These are phyloP conservation scores for Zasmidium cellare DNA, from an alignment of 2,329 filamentous ascomycete genomes.

Conservation along the genomic window DNA sequence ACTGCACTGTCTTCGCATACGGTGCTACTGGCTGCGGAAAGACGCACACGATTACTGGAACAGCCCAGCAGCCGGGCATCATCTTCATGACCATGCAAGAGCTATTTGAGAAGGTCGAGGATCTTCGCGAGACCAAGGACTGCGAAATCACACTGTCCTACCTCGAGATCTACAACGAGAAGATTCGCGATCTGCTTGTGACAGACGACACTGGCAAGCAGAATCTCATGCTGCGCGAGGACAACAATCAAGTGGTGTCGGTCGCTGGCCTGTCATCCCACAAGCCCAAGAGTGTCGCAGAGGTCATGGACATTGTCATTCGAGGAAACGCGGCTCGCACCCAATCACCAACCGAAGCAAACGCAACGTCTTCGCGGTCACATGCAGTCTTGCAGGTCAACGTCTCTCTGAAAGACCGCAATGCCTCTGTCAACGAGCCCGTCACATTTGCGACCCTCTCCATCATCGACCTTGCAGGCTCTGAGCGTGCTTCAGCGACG, in stretches of 20 bases:
- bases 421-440: slow-evolving; percentile 87
- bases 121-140: slow-evolving; percentile 79
- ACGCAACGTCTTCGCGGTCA: slow-evolving; percentile 94
- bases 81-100: slow-evolving; percentile 99
- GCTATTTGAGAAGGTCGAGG: slow-evolving; percentile 92
- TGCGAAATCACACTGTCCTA: slow-evolving; percentile 93
- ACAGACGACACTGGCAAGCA: slow-evolving; percentile 63
- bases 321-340: slow-evolving; percentile 91
- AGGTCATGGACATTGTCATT: slow-evolving; percentile 99
- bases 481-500: slow-evolving; percentile 91
- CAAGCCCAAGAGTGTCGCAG: slow-evolving; percentile 83
- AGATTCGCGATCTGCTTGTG: slow-evolving; percentile 82
- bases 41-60: slow-evolving; percentile 93
- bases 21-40: slow-evolving; percentile 97
- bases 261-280: slow-evolving; percentile 90
- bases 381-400: slow-evolving; percentile 98
- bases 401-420: slow-evolving; percentile 88
- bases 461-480: slow-evolving; percentile 96
- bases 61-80: slow-evolving; percentile 87
- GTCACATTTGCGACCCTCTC: slow-evolving; percentile 98
- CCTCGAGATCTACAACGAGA: slow-evolving; percentile 98
- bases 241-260: slow-evolving; percentile 88
- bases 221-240: slow-evolving; percentile 88
- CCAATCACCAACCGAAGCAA: slow-evolving; percentile 94
- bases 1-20: slow-evolving; percentile 98